A percentile compares a stretch with the other conserved stretches of the same genome.
These are phyloP conservation scores for Fusarium dlaminii DNA, from an alignment of 2,329 filamentous ascomycete species.

Conservation along the genomic window DNA sequence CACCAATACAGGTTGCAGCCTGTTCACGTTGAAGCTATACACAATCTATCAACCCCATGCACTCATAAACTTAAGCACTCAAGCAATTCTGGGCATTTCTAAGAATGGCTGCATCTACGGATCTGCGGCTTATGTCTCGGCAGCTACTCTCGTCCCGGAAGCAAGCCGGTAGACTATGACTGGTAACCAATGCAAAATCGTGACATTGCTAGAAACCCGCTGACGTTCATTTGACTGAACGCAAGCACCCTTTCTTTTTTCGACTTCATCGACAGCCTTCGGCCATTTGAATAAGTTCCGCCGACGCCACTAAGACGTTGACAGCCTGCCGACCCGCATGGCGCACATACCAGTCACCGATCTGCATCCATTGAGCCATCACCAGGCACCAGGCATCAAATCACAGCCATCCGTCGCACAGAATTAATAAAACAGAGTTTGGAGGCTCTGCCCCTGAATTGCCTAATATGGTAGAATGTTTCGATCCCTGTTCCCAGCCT, in stretches of 20 bases:
- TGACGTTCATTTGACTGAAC: slow-evolving; percentile 20
- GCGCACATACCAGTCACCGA: neutral
- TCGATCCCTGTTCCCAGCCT: slow-evolving; percentile 4
- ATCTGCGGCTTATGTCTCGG: slow-evolving; percentile 10
- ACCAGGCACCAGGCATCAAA: neutral
- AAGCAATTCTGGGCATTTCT: slow-evolving; percentile 6
- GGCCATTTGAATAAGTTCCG: slow-evolving; percentile 29
- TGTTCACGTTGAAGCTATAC: slow-evolving; percentile 7
- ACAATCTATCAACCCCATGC: slow-evolving; percentile 3
- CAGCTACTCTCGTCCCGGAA: slow-evolving; percentile 9
- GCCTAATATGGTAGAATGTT: slow-evolving; percentile 16
- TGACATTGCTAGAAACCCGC: slow-evolving; percentile 13
- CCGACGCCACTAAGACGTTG: slow-evolving; percentile 8
- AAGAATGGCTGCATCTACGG: slow-evolving; percentile 13
- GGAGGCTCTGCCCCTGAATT: slow-evolving; percentile 17
- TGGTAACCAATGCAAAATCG: neutral
- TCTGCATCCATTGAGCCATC: slow-evolving; percentile 26
- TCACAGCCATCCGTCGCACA: slow-evolving; percentile 10
- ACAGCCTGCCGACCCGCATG: slow-evolving; percentile 19
- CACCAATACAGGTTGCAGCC: slow-evolving; percentile 18
- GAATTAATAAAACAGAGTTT: slow-evolving; percentile 2
- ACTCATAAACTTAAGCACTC: neutral
- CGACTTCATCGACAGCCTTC: slow-evolving; percentile 11
- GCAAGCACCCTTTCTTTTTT: neutral
- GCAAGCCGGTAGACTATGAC: neutral